phyloP scores from a whole-genome alignment of 305 asterid genomes.

The Fraxinus paxiana region DNA sequence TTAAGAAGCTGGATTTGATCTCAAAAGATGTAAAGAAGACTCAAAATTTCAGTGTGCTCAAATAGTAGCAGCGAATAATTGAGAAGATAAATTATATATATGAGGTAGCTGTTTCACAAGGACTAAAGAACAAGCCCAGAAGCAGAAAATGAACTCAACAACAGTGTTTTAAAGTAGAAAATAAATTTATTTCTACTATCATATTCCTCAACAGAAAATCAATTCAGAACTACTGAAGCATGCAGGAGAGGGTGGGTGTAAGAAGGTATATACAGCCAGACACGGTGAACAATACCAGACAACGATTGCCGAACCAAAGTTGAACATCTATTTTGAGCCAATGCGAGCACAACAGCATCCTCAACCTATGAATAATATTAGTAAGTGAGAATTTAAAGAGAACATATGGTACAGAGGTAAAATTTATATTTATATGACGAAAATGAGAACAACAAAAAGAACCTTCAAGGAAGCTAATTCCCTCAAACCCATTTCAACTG shows the following conservation, averaged over 20 bases:
- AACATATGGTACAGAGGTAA: neutral
- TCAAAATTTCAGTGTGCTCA: neutral
- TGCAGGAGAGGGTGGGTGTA: neutral
- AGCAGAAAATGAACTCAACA: neutral
- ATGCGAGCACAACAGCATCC: constrained; percentile 81
- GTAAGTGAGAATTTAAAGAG: constrained; percentile 16
- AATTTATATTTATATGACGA: neutral
- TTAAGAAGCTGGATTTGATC: neutral
- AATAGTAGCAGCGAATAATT: neutral
- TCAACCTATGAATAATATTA: constrained; percentile 62
- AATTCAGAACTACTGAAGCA: neutral
- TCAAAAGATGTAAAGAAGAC: neutral
- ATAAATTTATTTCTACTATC: neutral
- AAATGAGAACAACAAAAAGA: neutral
- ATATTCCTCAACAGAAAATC: neutral
- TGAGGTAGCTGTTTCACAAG: neutral
- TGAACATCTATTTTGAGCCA: constrained; percentile 78
- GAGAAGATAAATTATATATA: neutral
- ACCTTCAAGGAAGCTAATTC: constrained; percentile 98
- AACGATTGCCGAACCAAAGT: constrained; percentile 67
- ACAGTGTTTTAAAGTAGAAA: neutral
- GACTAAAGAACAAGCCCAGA: neutral
- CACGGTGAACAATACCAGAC: constrained; percentile 47
- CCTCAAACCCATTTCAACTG: constrained; percentile 97
- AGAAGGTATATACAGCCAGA: constrained; percentile 5